Percentiles rank a stretch among this genome's conserved stretches.
phyloP scores from a whole-genome alignment of 805 yeast species.

The Candida manassasensis region DNA sequence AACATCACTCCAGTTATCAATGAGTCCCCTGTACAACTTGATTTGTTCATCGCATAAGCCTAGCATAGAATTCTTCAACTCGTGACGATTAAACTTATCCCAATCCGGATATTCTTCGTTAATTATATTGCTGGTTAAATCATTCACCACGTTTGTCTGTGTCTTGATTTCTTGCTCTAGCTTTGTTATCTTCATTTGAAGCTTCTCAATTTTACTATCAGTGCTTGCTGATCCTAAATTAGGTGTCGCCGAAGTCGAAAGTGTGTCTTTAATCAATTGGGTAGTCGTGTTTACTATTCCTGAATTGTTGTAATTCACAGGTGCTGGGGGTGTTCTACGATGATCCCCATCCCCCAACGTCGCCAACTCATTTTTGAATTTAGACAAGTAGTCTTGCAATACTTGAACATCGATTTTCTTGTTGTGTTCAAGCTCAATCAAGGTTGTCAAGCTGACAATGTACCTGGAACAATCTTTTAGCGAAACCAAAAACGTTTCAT shows the following conservation, averaged over 20 bases:
- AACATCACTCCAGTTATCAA: conserved; percentile 65
- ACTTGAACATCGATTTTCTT: conserved; percentile 90
- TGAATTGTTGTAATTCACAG: conserved; percentile 19
- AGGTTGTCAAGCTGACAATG: conserved; percentile 40
- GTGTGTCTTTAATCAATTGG: conserved; percentile 45
- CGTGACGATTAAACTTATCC: conserved; percentile 74
- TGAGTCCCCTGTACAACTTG: conserved; percentile 62
- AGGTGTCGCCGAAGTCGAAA: conserved; percentile 43
- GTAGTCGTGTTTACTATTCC: conserved; percentile 40
- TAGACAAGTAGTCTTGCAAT: conserved; percentile 68
- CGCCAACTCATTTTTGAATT: conserved; percentile 62
- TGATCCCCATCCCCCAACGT: conserved; percentile 16
- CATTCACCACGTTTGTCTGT: conserved; percentile 43
- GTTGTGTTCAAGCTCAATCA: conserved; percentile 82
- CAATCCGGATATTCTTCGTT: conserved; percentile 57
- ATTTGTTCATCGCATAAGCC: conserved; percentile 75
- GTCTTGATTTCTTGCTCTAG: conserved; percentile 42
- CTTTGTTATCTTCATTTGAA: conserved; percentile 38
- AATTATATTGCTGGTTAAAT: conserved; percentile 42
- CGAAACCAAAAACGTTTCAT: conserved; percentile 76
- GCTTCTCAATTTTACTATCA: conserved; percentile 40
- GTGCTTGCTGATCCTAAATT: conserved; percentile 38
- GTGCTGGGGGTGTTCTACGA: conserved; percentile 26
- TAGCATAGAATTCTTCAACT: conserved; percentile 65
- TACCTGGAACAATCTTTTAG: conserved; percentile 84